phyloP scores from a whole-genome alignment of 2,329 filamentous ascomycete genomes.

The Xylaria sp. region DNA sequence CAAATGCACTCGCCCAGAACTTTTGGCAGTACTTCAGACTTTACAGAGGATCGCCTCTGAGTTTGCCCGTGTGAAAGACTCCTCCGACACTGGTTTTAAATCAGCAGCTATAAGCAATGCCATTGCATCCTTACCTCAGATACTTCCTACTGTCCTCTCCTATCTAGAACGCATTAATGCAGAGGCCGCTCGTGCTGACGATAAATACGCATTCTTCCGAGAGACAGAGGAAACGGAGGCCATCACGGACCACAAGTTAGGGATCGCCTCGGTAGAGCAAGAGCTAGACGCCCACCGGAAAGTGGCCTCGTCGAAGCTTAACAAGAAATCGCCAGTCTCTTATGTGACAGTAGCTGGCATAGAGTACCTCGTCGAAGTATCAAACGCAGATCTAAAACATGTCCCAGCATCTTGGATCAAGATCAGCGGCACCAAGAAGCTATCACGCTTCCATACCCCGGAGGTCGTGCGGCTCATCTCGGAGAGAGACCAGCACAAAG shows the following conservation, averaged over 20 bases:
- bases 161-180: constrained; percentile 89
- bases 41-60: constrained; percentile 84
- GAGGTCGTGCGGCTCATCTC: constrained; percentile 84
- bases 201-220: constrained; percentile 94
- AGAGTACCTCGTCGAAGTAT: constrained; percentile 93
- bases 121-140: constrained; percentile 79
- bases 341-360: constrained; percentile 91
- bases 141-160: constrained; percentile 75
- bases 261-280: constrained; percentile 91
- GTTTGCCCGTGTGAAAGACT: constrained; percentile 73
- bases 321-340: constrained; percentile 73
- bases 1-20: constrained; percentile 90
- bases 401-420: constrained; percentile 96
- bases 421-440: constrained; percentile 91
- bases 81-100: constrained; percentile 76
- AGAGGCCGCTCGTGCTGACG: constrained; percentile 82
- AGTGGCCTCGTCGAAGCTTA: constrained; percentile 76
- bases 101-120: constrained; percentile 77
- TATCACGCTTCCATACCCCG: constrained; percentile 93
- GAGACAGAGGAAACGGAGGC: constrained; percentile 88
- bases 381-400: constrained; percentile 82
- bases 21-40: constrained; percentile 85
- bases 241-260: constrained; percentile 88
- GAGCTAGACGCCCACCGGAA: constrained; percentile 82
- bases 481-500: constrained; percentile 94